These are phyloP conservation scores for Strobilomyces confusus DNA, from an alignment of 768 basidiomycete species.

Conservation along the genomic window DNA sequence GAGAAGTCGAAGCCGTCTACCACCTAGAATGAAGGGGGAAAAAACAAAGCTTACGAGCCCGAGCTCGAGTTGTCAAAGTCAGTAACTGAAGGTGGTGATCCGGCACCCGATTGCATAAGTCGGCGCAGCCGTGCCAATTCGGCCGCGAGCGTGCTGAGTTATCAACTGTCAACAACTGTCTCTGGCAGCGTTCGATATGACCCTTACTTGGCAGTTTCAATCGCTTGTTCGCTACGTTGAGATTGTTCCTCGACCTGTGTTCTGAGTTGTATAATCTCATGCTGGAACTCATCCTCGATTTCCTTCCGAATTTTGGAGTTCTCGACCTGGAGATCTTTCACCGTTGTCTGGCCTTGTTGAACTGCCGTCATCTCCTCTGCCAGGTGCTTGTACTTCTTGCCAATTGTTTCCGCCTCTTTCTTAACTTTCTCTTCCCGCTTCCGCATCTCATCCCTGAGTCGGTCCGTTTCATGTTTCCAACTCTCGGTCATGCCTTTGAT, in stretches of 20 bases:
- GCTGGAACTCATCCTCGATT: constrained; percentile 57
- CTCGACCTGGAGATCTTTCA: constrained; percentile 49
- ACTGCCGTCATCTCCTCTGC: constrained; percentile 58
- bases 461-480: constrained; percentile 72
- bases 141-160: constrained; percentile 47
- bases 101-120: constrained; percentile 60
- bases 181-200: not conserved
- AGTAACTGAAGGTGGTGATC: constrained; percentile 22
- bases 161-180: not conserved
- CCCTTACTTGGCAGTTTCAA: constrained; percentile 58
- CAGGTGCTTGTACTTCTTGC: constrained; percentile 64
- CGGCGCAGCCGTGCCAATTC: constrained; percentile 69
- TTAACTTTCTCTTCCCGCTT: constrained; percentile 68
- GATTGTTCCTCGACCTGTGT: constrained; percentile 50
- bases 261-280: constrained; percentile 53
- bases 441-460: constrained; percentile 68
- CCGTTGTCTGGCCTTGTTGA: constrained; percentile 42
- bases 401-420: constrained; percentile 62
- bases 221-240: constrained; percentile 53
- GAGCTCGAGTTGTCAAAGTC: constrained; percentile 9
- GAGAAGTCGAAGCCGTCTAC: constrained; percentile 2
- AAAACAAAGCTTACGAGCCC: constrained; percentile 11
- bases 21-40: not conserved
- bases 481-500: constrained; percentile 67
- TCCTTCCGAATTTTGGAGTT: constrained; percentile 48